A percentile compares a stretch with the other conserved stretches of the same genome.
phyloP scores from a whole-genome alignment of 1,284 basidiomycete species.

The Hypsizygus ulmarius region DNA sequence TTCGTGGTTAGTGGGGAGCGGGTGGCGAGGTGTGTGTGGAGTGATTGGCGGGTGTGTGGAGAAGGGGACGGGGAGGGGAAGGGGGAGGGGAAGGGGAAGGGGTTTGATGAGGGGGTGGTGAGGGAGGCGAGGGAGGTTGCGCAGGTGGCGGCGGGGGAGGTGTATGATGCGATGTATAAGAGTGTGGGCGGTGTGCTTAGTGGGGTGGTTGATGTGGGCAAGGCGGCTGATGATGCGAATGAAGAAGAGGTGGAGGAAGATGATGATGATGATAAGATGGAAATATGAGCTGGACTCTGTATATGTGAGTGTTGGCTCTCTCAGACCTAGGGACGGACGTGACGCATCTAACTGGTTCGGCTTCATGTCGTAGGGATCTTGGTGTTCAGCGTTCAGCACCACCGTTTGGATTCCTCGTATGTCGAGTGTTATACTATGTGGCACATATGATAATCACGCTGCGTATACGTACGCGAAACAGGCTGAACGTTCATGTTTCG shows the following conservation, averaged over 20 bases:
- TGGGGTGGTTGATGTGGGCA: constrained; percentile 1
- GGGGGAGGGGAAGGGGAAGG: constrained; percentile 17
- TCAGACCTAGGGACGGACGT: no score
- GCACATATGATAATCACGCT: no score
- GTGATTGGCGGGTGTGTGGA: constrained; percentile 52
- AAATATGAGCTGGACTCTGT: no score
- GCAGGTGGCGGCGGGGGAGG: constrained; percentile 37
- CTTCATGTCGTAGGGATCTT: no score
- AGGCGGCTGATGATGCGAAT: constrained; percentile 19
- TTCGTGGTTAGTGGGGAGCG: constrained; percentile 52
- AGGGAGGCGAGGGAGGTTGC: constrained; percentile 45
- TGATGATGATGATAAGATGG: constrained; percentile 32
- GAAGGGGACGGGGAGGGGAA: no score
- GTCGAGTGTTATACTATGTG: no score
- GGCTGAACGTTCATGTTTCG: no score
- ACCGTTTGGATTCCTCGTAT: no score
- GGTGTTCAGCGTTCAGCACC: no score
- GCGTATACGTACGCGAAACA: no score
- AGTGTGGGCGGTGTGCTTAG: constrained; percentile 32
- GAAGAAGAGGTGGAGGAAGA: constrained; percentile 24
- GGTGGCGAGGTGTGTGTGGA: constrained; percentile 47
- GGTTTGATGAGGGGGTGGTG: constrained; percentile 43
- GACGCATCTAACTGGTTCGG: no score
- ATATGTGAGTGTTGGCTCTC: no score
- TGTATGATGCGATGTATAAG: constrained; percentile 49